These are phyloP conservation scores for Pyrenula aspistea DNA, from an alignment of 495 filamentous ascomycete genomes.

Conservation along the genomic window DNA sequence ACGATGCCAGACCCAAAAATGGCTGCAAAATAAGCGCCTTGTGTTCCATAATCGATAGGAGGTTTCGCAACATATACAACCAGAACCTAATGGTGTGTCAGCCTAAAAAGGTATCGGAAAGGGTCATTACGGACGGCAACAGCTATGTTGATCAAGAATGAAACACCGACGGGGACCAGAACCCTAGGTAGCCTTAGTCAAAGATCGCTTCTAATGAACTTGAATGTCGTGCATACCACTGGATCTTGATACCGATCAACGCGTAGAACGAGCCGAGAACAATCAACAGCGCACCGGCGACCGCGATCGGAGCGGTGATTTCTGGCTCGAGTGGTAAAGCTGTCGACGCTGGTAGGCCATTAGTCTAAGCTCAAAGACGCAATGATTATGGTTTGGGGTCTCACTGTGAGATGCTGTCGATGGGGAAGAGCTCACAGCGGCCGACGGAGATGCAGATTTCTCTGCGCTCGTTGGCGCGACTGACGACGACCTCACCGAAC, in stretches of 20 bases:
- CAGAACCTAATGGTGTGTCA: conserved; percentile 36
- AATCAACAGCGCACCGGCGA: conserved; percentile 68
- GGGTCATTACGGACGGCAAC: conserved; percentile 55
- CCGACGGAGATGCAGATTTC: background rate
- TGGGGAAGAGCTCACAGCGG: background rate
- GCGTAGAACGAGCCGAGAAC: conserved; percentile 54
- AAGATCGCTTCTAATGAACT: background rate
- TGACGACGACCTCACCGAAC: background rate
- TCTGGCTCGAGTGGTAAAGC: conserved; percentile 57
- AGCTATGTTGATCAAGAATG: conserved; percentile 58
- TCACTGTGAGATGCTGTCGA: conserved; percentile 1
- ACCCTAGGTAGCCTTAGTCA: background rate
- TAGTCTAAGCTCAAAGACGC: too few relatives aligned
- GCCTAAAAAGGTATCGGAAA: conserved; percentile 53
- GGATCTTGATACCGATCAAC: conserved; percentile 73
- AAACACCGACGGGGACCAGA: conserved; percentile 32
- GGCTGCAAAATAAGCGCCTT: conserved; percentile 84
- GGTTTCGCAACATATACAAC: conserved; percentile 85
- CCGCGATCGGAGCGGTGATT: conserved; percentile 68
- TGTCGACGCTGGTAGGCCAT: background rate
- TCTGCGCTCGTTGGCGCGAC: background rate
- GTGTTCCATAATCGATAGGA: conserved; percentile 61
- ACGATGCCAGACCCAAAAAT: conserved; percentile 61
- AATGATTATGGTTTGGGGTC: conserved; percentile 16
- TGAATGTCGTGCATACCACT: conserved; percentile 36